Evolutionary conservation across 1,284 basidiomycete species (phyloP), one percentile per base, ranked within the genome.

Genomic region (Papiliotrema fonsecae): DNA sequence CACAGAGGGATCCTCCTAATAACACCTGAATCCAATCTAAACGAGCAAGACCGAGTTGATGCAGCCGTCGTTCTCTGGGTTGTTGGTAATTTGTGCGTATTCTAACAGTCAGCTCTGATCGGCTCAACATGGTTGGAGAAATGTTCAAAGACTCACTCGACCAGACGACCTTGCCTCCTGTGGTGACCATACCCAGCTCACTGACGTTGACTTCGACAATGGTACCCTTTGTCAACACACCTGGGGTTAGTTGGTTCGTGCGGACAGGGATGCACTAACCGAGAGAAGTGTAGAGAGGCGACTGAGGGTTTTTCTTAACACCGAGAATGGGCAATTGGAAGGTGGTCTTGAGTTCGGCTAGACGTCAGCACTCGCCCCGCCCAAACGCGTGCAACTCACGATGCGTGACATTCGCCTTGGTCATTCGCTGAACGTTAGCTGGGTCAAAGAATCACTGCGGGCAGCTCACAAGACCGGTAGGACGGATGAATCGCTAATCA

Each of bases 231-330:
- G 96, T 98, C 74, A 99, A 81, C 21, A 99, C 96, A 54, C 96
- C 96, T 21, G 82, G 48, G 14, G 22, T 44, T 19, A 47, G 47
- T 34, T 11, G n/a, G 30, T 21, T 13, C 26, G 2, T 35, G 26
- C 24, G 2, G 11, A 11, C 22, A 22, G 40, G 2, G 21, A n/a
- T n/a, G 32, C 4, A 51, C 58, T 42, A 26, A 56, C 57, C 60
- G 49, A 79, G 76, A 11, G 78, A 79, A 14, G 88, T 92, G 70
- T 94, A 94, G 82, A 98, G 90, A 0, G 96, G 96, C 24, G 92
- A 97, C 70, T 98, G 94, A 13, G 96, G 96, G 69, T 99, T 99
- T 80, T 98, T 98, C 81, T 98, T 99, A 56, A 99, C 94, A 48
- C 90, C 91, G 39, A 99, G 80, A 61, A 99, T 98, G 56, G 96